Percentiles rank a stretch among this genome's conserved stretches.
These are phyloP conservation scores for Magnaporthales sp. DNA, from an alignment of 2,329 filamentous ascomycete species.

Conservation along the genomic window DNA sequence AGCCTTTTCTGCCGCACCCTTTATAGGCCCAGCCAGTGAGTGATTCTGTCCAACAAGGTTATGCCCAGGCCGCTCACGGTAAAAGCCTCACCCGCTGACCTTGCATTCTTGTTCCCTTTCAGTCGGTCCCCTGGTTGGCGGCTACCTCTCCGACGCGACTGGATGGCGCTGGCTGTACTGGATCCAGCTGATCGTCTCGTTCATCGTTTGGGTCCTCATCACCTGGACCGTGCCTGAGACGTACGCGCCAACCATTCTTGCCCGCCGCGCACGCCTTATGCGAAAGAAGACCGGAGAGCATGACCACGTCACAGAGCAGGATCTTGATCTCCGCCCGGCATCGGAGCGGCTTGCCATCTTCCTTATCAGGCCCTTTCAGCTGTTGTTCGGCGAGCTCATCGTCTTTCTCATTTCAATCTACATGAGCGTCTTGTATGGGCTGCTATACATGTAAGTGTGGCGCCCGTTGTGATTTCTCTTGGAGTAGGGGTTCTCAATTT, in stretches of 20 bases:
- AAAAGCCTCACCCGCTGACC: neutral
- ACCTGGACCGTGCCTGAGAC: conserved; percentile 88
- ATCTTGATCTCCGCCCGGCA: conserved; percentile 65
- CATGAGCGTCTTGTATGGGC: conserved; percentile 73
- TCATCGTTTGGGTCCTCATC: conserved; percentile 63
- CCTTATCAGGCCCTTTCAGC: conserved; percentile 73
- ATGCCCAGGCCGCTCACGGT: neutral
- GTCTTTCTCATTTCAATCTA: conserved; percentile 77
- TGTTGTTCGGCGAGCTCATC: conserved; percentile 77
- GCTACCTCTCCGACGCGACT: conserved; percentile 32
- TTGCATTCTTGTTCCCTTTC: conserved; percentile 10
- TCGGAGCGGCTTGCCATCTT: conserved; percentile 63
- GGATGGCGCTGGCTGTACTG: conserved; percentile 25
- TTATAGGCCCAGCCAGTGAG: conserved; percentile 65
- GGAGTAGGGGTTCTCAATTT: neutral
- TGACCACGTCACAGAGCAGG: conserved; percentile 69
- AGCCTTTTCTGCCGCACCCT: conserved; percentile 74
- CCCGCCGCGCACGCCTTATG: conserved; percentile 60
- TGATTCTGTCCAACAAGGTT: conserved; percentile 3
- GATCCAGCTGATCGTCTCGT: conserved; percentile 72
- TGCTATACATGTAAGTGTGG: conserved; percentile 57
- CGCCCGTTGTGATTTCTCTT: neutral
- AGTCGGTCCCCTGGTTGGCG: conserved; percentile 67
- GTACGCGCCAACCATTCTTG: conserved; percentile 72
- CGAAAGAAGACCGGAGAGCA: conserved; percentile 58